Conservation (phyloP, 2,329 filamentous ascomycete genomes). For the Fusarium duplospermum region DNA sequence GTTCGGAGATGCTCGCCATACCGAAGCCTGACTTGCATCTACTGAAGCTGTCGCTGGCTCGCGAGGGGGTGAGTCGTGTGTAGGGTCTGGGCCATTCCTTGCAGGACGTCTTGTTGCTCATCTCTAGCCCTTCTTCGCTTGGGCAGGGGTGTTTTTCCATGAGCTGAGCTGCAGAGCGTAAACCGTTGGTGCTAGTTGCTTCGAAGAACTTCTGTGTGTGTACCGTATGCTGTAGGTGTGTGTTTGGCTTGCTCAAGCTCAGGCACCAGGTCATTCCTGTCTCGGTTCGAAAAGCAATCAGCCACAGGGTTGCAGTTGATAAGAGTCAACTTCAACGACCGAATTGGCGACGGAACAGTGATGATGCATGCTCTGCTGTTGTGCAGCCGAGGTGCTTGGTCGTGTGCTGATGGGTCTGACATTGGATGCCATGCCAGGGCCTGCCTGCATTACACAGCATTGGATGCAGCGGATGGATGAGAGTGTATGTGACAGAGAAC, state of each 20-base stretch:
- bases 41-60: background rate
- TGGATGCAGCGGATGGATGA: background rate
- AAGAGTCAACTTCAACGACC: background rate
- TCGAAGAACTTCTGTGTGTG: background rate
- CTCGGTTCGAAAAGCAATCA: background rate
- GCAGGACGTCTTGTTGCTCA: background rate
- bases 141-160: background rate
- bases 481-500: background rate
- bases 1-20: slow-evolving; percentile 1
- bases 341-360: background rate
- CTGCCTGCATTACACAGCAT: background rate
- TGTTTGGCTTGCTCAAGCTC: background rate
- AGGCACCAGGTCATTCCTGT: background rate
- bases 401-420: background rate
- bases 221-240: background rate
- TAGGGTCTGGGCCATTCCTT: background rate
- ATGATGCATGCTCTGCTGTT: background rate
- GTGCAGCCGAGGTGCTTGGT: background rate
- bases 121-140: background rate
- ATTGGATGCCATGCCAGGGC: background rate
- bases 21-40: background rate
- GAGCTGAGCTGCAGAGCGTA: background rate
- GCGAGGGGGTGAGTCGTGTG: background rate
- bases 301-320: slow-evolving; percentile 3
- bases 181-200: background rate